Conservation (phyloP, 129 eudicot genomes). For the Cynara cardunculus region DNA sequence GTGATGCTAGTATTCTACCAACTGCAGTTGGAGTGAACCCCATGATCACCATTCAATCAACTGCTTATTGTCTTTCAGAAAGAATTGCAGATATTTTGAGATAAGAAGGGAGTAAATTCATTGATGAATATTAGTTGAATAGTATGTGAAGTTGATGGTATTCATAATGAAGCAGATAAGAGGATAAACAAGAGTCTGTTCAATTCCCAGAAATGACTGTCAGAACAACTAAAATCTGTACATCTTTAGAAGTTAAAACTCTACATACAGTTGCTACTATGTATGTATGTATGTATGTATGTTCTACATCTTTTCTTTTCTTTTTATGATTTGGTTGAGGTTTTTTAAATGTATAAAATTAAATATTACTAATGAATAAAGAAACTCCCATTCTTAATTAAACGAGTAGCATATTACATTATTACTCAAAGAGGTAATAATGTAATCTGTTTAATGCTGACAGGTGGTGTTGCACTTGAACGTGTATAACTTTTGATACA, state of each 20-base stretch:
- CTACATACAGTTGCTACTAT: not conserved
- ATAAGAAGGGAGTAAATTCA: not conserved
- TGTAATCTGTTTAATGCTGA: no score
- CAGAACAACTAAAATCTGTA: not conserved
- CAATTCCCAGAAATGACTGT: not conserved
- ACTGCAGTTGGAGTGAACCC: conserved; percentile 91
- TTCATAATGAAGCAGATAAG: not conserved
- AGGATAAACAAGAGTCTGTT: not conserved
- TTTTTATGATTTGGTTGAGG: not conserved
- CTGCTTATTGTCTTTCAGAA: conserved; percentile 72
- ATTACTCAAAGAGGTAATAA: no score
- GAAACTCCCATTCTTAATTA: no score
- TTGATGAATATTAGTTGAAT: not conserved
- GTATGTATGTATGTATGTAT: not conserved
- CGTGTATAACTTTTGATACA: no score
- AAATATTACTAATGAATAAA: no score
- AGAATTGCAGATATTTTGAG: conserved; percentile 40
- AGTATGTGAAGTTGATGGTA: not conserved
- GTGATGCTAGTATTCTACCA: conserved; percentile 86
- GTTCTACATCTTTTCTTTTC: not conserved
- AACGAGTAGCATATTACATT: no score
- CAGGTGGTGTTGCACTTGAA: no score
- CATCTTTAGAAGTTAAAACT: not conserved
- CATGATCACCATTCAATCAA: conserved; percentile 85
- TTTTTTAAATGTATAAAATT: not conserved